These are phyloP conservation scores for Lanmaoa rubissima DNA, from an alignment of 768 basidiomycete genomes.

Conservation along the genomic window DNA sequence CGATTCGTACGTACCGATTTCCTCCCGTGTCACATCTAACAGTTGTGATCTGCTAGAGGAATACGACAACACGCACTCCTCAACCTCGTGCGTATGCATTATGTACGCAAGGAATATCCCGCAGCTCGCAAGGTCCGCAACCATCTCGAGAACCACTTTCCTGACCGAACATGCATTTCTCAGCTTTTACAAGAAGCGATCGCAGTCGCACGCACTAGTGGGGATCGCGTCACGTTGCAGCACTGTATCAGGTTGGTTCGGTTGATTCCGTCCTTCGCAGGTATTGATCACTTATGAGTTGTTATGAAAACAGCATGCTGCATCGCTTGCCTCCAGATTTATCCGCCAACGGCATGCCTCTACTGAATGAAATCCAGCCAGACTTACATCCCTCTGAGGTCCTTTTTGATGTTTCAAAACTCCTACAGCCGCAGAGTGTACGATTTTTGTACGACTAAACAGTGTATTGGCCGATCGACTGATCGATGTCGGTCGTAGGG, in stretches of 20 bases:
- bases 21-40: background rate
- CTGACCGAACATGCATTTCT: slow-evolving; percentile 1
- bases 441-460: slow-evolving; percentile 9
- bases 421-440: slow-evolving; percentile 67
- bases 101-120: slow-evolving; percentile 60
- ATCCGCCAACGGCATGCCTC: slow-evolving; percentile 40
- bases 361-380: slow-evolving; percentile 71
- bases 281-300: slow-evolving; percentile 13
- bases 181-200: slow-evolving; percentile 79
- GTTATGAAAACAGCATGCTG: slow-evolving; percentile 48
- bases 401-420: slow-evolving; percentile 72
- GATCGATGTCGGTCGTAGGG: slow-evolving; percentile 42
- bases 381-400: slow-evolving; percentile 75
- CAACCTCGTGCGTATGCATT: slow-evolving; percentile 77
- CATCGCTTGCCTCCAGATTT: slow-evolving; percentile 61
- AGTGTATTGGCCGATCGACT: background rate
- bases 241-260: slow-evolving; percentile 69
- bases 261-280: background rate
- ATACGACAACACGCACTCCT: slow-evolving; percentile 78
- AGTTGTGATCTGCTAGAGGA: slow-evolving; percentile 44
- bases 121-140: slow-evolving; percentile 63
- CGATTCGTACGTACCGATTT: slow-evolving; percentile 62
- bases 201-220: slow-evolving; percentile 66
- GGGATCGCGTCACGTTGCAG: slow-evolving; percentile 70
- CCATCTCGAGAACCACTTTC: background rate